phyloP scores from a whole-genome alignment of 371 early-diverging fungal species.

The Mucor velutinosus region DNA sequence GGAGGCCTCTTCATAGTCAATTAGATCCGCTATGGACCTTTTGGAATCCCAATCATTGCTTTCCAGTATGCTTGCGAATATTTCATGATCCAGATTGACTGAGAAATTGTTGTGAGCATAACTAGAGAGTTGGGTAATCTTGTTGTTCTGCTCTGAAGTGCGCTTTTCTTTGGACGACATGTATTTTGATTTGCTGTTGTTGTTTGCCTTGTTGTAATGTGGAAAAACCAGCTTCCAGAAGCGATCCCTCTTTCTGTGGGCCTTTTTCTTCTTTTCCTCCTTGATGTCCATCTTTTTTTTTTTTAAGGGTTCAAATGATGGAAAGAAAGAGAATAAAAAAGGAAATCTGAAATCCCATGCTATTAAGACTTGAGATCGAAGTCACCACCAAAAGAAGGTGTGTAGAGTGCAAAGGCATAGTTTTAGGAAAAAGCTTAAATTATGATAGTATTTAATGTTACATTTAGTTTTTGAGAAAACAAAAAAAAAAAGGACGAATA shows the following conservation, averaged over 20 bases:
- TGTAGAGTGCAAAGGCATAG: background rate
- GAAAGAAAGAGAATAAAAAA: constrained; percentile 4
- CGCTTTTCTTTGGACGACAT: background rate
- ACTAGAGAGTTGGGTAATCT: constrained; percentile 19
- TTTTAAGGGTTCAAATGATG: background rate
- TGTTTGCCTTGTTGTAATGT: constrained; percentile 2
- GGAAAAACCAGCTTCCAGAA: constrained; percentile 23
- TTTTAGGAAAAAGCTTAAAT: background rate
- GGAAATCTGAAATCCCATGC: background rate
- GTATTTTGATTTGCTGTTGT: background rate
- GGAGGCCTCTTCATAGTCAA: constrained; percentile 39
- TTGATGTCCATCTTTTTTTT: background rate
- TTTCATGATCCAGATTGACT: constrained; percentile 14
- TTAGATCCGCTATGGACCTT: constrained; percentile 30
- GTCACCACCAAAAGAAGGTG: background rate
- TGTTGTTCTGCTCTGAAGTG: constrained; percentile 9
- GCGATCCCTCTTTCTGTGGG: constrained; percentile 13
- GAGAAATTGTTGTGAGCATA: constrained; percentile 28
- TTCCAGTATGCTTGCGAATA: constrained; percentile 26
- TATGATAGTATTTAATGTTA: background rate
- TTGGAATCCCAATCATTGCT: constrained; percentile 40
- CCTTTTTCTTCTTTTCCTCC: constrained; percentile 18
- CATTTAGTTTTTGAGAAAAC: background rate
- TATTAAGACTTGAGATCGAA: background rate
- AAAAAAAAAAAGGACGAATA: background rate